Conservation (phyloP, 2,329 filamentous ascomycete species). For the Intubia oerlemansii region DNA sequence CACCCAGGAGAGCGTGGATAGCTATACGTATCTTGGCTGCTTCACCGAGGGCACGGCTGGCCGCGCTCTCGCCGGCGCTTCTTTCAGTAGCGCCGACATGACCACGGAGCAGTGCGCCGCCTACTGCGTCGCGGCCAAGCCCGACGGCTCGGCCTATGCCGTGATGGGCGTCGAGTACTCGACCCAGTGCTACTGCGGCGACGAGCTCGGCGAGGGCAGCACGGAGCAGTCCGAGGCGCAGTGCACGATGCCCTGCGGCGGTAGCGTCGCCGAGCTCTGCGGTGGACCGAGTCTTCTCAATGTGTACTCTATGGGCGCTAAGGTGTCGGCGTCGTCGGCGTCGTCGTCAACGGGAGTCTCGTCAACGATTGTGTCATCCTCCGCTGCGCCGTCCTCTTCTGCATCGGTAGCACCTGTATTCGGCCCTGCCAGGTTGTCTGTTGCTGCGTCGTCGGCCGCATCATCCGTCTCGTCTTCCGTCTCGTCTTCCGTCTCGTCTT, state of each 20-base stretch:
- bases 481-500: neutral
- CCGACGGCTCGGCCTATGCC: constrained; percentile 12
- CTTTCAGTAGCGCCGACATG: constrained; percentile 15
- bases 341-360: neutral
- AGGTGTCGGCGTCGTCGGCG: neutral
- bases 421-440: too few species aligned
- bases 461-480: constrained; percentile 1
- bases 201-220: constrained; percentile 3
- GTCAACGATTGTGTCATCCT: neutral
- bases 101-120: constrained; percentile 25
- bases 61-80: constrained; percentile 7
- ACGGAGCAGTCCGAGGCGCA: constrained; percentile 1
- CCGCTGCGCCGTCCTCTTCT: neutral
- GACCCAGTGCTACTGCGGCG: constrained; percentile 29
- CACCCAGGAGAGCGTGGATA: constrained; percentile 13
- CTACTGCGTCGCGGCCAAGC: constrained; percentile 24
- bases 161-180: constrained; percentile 28
- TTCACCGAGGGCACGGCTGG: constrained; percentile 10
- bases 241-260: constrained; percentile 7
- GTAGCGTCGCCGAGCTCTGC: constrained; percentile 5
- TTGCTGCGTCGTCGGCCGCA: neutral
- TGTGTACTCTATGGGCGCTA: constrained; percentile 1
- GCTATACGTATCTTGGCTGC: constrained; percentile 14
- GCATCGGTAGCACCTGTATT: too few species aligned
- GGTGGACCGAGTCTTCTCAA: constrained; percentile 7